phyloP scores from a whole-genome alignment of 345 rosid species.

The Brassica carinata region DNA sequence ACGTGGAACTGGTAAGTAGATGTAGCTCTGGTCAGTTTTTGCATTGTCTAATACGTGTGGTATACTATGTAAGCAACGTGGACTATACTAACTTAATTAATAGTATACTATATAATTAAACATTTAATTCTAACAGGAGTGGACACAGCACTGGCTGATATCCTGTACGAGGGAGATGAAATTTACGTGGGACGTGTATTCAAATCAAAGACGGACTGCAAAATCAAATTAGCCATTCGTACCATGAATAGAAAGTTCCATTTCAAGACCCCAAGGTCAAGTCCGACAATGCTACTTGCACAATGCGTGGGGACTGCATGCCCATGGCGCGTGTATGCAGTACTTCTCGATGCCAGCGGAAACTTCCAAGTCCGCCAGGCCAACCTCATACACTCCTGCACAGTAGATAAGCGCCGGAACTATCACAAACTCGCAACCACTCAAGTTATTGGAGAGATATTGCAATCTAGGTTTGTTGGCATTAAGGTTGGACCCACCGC shows the following conservation, averaged over 20 bases:
- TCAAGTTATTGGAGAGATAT: too few relatives aligned
- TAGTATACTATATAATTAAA: too few relatives aligned
- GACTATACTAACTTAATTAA: too few relatives aligned
- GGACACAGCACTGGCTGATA: background rate
- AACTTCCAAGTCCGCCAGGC: background rate
- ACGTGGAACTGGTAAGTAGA: background rate
- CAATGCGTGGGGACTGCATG: background rate
- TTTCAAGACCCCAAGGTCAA: background rate
- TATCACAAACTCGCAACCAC: too few relatives aligned
- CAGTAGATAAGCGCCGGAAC: background rate
- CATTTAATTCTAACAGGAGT: background rate
- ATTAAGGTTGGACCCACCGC: too few relatives aligned
- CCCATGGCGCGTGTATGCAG: background rate
- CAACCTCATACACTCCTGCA: background rate
- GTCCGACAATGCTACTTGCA: background rate
- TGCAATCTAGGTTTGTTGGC: too few relatives aligned
- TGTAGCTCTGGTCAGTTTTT: too few relatives aligned
- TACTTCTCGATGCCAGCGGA: background rate
- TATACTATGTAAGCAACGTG: too few relatives aligned
- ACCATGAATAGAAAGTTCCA: background rate
- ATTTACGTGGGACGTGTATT: background rate
- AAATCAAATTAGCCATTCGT: background rate
- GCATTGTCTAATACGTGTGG: too few relatives aligned
- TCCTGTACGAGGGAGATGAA: background rate
- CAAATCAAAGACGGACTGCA: background rate